A percentile compares a stretch with the other conserved stretches of the same genome.
phyloP scores from a whole-genome alignment of 108 stramenopile genomes.

The Nitzschia putrida region DNA sequence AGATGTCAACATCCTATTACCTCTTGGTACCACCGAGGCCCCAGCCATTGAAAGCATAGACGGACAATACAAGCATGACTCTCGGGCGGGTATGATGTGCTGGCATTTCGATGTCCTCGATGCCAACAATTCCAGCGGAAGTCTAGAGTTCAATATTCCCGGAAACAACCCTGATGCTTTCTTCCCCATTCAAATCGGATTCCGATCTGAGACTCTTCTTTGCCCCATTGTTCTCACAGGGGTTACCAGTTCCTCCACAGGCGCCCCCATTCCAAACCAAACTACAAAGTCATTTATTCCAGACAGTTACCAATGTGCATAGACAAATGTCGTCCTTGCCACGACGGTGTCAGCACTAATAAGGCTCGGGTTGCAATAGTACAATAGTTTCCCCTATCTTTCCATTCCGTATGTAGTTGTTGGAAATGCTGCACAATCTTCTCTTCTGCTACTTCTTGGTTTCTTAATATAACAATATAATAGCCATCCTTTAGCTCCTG shows the following conservation, averaged over 20 bases:
- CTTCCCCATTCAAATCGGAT: conserved; percentile 95
- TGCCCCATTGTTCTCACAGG: conserved; percentile 81
- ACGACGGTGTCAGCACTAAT: background rate
- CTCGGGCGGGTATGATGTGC: conserved; percentile 88
- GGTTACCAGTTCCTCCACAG: conserved; percentile 61
- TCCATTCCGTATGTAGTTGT: no score
- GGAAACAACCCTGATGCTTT: conserved; percentile 86
- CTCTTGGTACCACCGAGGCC: conserved; percentile 86
- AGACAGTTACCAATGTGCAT: conserved; percentile 69
- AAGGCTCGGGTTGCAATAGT: no score
- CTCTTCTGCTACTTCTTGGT: no score
- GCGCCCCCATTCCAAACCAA: conserved; percentile 79
- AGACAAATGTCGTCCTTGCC: conserved; percentile 1
- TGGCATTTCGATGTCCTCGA: conserved; percentile 96
- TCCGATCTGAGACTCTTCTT: conserved; percentile 87
- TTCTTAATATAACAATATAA: no score
- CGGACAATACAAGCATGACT: conserved; percentile 92
- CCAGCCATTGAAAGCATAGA: conserved; percentile 87
- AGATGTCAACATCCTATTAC: conserved; percentile 93
- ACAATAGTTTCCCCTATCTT: no score
- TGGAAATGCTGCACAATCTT: no score
- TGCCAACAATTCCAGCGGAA: conserved; percentile 76
- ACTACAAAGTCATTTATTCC: conserved; percentile 65
- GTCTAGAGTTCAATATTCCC: conserved; percentile 90
- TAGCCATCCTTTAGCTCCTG: no score